Evolutionary conservation across 1,284 basidiomycete species (phyloP), one percentile per base, ranked within the genome.

Genomic region (Gymnopus androsaceus): DNA sequence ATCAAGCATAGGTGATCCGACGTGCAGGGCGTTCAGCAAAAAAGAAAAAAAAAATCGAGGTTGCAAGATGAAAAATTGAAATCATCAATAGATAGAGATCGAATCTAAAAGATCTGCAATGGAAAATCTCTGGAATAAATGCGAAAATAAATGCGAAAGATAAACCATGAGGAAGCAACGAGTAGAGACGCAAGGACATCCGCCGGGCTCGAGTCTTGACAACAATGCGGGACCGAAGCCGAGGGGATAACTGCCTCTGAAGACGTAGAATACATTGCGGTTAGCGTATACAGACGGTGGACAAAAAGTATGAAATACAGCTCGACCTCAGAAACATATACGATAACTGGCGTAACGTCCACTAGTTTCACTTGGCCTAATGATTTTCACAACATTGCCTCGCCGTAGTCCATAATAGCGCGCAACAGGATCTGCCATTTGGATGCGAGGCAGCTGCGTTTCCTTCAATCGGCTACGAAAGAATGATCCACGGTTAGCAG

Each of bases 381-480:
- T 99, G 65, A 99, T 99, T 79, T 98, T 98, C 71, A 99, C 97
- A 36, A 99, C 97, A 72, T 98, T 94, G 21, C 96, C 95, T 59
- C 97, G 83, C 67, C 88, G 84, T 58, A 99, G 82, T 49, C 97
- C 97, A 75, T 98, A 99, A 74, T 99, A 99, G 60, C 95, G 85
- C 36, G 96, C 95, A 12, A 99, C 96, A 4, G 97, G 97, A 74
- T 99, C 97, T 17, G 88, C 87, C 53, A 97, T 74, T 75, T 98
- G 95, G 64, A 99, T 99, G 34, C 97, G 89, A 50, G 97, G 97
- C 58, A 99, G 80, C 69, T 99, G 97, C 1, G 95, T 98, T 69
- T 99, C 97, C 72, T 98, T 98, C 61, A 99, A 76, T 59, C 97
- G 95, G 74, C 95, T 97, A 15, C 21, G 58, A 28, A 36, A 58